phyloP scores from a whole-genome alignment of 306 rosid genomes.

The Acacia melanoxylon region DNA sequence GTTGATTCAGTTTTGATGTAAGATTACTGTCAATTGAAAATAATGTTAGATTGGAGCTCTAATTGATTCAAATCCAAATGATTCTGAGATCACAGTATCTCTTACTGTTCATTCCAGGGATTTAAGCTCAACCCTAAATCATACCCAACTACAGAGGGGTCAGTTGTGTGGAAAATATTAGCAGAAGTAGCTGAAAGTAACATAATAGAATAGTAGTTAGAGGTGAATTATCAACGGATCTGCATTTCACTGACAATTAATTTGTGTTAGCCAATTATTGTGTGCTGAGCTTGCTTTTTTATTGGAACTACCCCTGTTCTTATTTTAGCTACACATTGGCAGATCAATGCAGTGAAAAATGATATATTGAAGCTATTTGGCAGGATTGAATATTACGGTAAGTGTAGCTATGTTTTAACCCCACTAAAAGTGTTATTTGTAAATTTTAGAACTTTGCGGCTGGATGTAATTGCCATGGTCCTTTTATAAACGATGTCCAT shows the following conservation, averaged over 20 bases:
- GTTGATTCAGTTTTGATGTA: not conserved
- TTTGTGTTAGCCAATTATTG: not conserved
- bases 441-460: slow-evolving; percentile 1
- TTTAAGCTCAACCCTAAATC: not conserved
- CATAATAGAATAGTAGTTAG: not conserved
- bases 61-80: slow-evolving; percentile 8
- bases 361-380: slow-evolving; percentile 92
- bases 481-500: slow-evolving; percentile 19
- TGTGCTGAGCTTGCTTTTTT: not conserved
- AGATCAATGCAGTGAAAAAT: slow-evolving; percentile 74
- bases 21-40: not conserved
- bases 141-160: not conserved
- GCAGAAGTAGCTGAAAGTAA: not conserved
- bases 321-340: slow-evolving; percentile 38
- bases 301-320: slow-evolving; percentile 19
- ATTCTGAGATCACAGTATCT: not conserved
- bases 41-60: not conserved
- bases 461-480: slow-evolving; percentile 18
- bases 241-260: not conserved
- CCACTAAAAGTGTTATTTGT: slow-evolving; percentile 7
- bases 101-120: not conserved
- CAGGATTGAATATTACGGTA: slow-evolving; percentile 92
- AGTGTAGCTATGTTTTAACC: slow-evolving; percentile 33
- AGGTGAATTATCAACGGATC: not conserved
- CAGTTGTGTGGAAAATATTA: not conserved